These are phyloP conservation scores for Amniculicola lignicola DNA, from an alignment of 495 filamentous ascomycete genomes.

Conservation along the genomic window DNA sequence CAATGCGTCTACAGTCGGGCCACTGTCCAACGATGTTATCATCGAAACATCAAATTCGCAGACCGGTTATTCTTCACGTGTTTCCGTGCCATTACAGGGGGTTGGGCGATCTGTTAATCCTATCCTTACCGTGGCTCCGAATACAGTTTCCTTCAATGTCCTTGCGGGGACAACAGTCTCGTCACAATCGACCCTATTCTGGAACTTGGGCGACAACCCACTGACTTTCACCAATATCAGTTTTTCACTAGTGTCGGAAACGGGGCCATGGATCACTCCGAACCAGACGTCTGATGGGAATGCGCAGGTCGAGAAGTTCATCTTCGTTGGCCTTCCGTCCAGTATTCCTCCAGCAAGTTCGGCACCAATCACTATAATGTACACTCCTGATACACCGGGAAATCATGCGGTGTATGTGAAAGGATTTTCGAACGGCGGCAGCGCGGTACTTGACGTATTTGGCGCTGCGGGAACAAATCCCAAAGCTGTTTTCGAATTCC, in stretches of 20 bases:
- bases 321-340: slow-evolving; percentile 42
- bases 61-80: slow-evolving; percentile 39
- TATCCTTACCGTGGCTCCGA: slow-evolving; percentile 40
- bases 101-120: slow-evolving; percentile 37
- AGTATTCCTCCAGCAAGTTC: slow-evolving; percentile 38
- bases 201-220: slow-evolving; percentile 23
- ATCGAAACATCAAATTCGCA: slow-evolving; percentile 38
- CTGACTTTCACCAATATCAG: slow-evolving; percentile 35
- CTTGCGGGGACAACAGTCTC: slow-evolving; percentile 39
- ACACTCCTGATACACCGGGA: slow-evolving; percentile 43
- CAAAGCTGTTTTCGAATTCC: slow-evolving; percentile 48
- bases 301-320: slow-evolving; percentile 43
- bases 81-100: slow-evolving; percentile 41
- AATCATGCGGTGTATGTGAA: slow-evolving; percentile 46
- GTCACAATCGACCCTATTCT: slow-evolving; percentile 35
- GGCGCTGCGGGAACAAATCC: slow-evolving; percentile 44
- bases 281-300: slow-evolving; percentile 36
- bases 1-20: slow-evolving; percentile 40
- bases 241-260: slow-evolving; percentile 38
- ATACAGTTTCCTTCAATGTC: slow-evolving; percentile 43
- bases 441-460: slow-evolving; percentile 41
- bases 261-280: slow-evolving; percentile 39
- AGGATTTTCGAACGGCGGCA: slow-evolving; percentile 46
- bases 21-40: slow-evolving; percentile 44
- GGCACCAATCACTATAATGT: slow-evolving; percentile 42